Evolutionary conservation across 768 basidiomycete species (phyloP), one percentile per base, ranked within the genome.

Genomic region (Hypsizygus marmoreus): DNA sequence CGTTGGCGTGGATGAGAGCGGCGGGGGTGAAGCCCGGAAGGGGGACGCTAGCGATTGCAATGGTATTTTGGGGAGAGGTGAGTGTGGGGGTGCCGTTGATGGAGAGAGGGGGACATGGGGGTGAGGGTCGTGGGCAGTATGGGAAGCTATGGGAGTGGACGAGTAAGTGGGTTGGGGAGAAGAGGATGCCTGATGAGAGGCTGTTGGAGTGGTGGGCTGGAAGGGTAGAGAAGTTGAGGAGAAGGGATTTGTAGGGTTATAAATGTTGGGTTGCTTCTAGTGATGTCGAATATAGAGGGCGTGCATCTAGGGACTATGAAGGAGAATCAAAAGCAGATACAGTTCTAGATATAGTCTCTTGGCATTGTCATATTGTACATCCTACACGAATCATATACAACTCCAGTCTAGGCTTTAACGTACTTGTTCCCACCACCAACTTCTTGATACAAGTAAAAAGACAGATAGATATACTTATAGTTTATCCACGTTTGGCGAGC

Each of bases 61-160:
- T 93, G 39, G 79, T 82, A 34, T 78, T 86, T 48, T 91, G 88
- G 81, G 75, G 74, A 5, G 88, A 92, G 58, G 80, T 86, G 23
- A 79, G 80, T 50, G 63, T 81, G 43, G 75, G 79, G 33, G 76
- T 80, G 10, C 82, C 84, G 35, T 55, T 84, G 50, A 62, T 88
- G 13, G 81, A 84, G 57, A 50, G 66, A 44, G 71, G 67, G 60
- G 65, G 37, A 16, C 36, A 55, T 40, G 59, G 66, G n/a, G 58
- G 60, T 30, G 54, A 53, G 33, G 66, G 54, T 51, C 62, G 62
- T 37, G 65, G 66, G 28, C 68, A 80, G 54, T 81, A 80, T 64
- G 49, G 50, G 33, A 65, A 57, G 54, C 55, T 84, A 16, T 64
- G 76, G 30, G 45, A 46, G 32, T 88, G 85, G 84, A 62, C 86